Conservation (phyloP, 495 filamentous ascomycete genomes). For the Xylaria venustula region DNA sequence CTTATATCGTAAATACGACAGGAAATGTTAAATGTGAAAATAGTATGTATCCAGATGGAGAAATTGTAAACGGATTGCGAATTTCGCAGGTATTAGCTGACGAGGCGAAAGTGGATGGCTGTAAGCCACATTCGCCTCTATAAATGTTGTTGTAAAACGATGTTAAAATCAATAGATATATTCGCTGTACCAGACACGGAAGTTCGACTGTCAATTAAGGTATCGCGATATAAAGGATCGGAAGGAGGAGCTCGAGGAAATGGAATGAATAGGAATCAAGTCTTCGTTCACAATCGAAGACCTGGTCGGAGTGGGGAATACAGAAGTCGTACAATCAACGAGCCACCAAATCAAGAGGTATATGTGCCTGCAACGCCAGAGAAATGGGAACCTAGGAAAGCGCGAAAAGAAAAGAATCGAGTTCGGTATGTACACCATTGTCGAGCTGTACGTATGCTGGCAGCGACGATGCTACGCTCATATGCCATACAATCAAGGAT, state of each 20-base stretch:
- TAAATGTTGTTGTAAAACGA: slow-evolving; percentile 13
- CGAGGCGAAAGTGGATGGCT: background rate
- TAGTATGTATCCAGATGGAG: slow-evolving; percentile 19
- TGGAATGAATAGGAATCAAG: slow-evolving; percentile 44
- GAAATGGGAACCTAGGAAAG: slow-evolving; percentile 35
- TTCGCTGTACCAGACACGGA: slow-evolving; percentile 55
- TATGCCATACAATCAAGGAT: slow-evolving; percentile 26
- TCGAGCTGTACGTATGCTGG: slow-evolving; percentile 26
- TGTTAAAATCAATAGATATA: slow-evolving; percentile 29
- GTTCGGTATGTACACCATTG: slow-evolving; percentile 30
- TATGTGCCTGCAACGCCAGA: slow-evolving; percentile 37
- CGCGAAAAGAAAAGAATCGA: slow-evolving; percentile 17
- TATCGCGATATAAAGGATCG: slow-evolving; percentile 48
- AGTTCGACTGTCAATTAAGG: slow-evolving; percentile 39
- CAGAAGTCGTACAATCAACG: slow-evolving; percentile 25
- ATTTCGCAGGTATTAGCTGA: slow-evolving; percentile 23
- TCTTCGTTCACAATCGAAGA: slow-evolving; percentile 29
- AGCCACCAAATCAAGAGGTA: slow-evolving; percentile 41
- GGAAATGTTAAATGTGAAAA: slow-evolving; percentile 30
- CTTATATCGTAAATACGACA: slow-evolving; percentile 34
- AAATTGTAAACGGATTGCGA: slow-evolving; percentile 24
- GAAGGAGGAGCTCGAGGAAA: slow-evolving; percentile 40
- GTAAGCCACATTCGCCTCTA: background rate
- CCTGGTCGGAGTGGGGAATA: slow-evolving; percentile 27
- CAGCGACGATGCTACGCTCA: slow-evolving; percentile 16